Evolutionary conservation across 257 asterid species (phyloP).

Genomic region (Cordia subcordata): DNA sequence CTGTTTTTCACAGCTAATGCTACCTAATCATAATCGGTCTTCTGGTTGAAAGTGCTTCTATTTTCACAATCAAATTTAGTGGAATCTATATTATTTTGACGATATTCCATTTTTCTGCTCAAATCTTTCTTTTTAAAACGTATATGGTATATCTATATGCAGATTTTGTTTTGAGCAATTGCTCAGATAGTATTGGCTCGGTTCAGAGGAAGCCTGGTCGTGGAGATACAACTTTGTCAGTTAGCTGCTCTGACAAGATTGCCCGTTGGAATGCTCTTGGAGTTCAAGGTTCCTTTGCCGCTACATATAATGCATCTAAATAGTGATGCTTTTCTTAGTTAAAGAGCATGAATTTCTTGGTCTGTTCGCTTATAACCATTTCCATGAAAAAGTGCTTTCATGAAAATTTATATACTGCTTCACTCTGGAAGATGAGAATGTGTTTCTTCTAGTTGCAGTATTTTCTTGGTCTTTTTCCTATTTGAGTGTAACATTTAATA

Average conservation of each 20-base stretch:
- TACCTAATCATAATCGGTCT: too few relatives aligned
- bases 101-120: too few relatives aligned
- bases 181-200: constrained; percentile 42
- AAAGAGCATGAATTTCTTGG: background rate
- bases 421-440: too few relatives aligned
- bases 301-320: background rate
- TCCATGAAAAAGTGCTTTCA: background rate
- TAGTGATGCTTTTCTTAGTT: background rate
- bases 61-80: too few relatives aligned
- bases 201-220: constrained; percentile 96
- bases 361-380: background rate
- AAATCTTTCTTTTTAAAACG: background rate
- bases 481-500: too few relatives aligned
- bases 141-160: background rate
- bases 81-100: too few relatives aligned
- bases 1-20: too few relatives aligned
- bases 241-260: constrained; percentile 97
- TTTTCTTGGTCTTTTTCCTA: too few relatives aligned
- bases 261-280: constrained; percentile 95
- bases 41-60: too few relatives aligned
- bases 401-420: too few relatives aligned
- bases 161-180: constrained; percentile 21
- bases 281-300: constrained; percentile 64
- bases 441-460: too few relatives aligned
- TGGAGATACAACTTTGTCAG: constrained; percentile 90